Evolutionary conservation across 2,329 filamentous ascomycete genomes (phyloP), one percentile per base, ranked within the genome.

Genomic region (Trichoderma citrinoviride): DNA sequence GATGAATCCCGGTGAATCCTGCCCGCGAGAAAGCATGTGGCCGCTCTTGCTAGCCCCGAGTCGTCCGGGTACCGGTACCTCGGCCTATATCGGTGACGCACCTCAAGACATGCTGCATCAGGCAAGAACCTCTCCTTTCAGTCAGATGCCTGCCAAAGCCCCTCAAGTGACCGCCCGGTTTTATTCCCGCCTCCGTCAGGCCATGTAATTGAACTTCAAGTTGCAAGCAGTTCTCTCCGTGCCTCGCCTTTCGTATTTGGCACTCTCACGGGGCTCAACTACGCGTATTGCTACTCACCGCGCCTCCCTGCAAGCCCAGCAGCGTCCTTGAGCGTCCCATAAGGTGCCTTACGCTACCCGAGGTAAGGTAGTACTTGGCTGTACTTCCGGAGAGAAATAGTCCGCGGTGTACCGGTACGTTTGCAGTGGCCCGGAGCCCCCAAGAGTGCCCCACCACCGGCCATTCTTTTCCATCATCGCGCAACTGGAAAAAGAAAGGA

Each of bases 391-490:
- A 21, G 52, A 37, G 21, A 54, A 19, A 1, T 5, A 15, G 7
- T n/a, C 29, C 33, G 21, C 6, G 14, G 17, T 21, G 40, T 57
- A 44, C n/a, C 56, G 37, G 56, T 60, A 49, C 56, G 23, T 40
- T 33, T 29, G 29, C 10, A 54, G 50, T 19, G 17, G 23, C 54
- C 54, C 40, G 54, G 25, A 46, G 15, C 33, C n/a, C 41, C 55
- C 55, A 43, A 23, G 12, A 25, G 33, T 17, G 60, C 60, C 61
- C 61, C 61, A 64, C 61, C 25, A 64, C 25, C 61, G 61, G 61
- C 61, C 49, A 27, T 54, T 50, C 44, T 50, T 41, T 57, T 49
- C 41, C 46, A 49, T 50, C 61, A 44, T 53, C 60, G 60, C 60
- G 60, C 49, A 46, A 61, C 25, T 47, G n/a, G 27, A 46, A 37